Conservation (phyloP, 2,329 filamentous ascomycete genomes). For the Penicillium concentricum region DNA sequence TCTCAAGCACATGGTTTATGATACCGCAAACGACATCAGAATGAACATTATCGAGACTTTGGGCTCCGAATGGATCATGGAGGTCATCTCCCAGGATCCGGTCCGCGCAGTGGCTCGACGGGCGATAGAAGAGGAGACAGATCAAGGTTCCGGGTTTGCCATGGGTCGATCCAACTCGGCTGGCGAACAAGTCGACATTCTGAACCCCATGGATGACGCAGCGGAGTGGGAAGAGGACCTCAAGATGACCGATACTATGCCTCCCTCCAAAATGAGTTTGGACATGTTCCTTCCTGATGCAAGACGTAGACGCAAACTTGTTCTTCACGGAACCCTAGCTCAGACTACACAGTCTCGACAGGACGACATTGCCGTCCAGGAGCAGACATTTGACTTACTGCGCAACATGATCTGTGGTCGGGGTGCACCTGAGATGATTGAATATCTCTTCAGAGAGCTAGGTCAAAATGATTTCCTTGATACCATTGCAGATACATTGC, state of each 20-base stretch:
- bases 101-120: slow-evolving; percentile 29
- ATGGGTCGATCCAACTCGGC: slow-evolving; percentile 60
- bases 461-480: slow-evolving; percentile 77
- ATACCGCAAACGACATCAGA: slow-evolving; percentile 69
- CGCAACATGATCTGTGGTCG: slow-evolving; percentile 78
- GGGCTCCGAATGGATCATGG: slow-evolving; percentile 75
- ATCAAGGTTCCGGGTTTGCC: slow-evolving; percentile 37
- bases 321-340: slow-evolving; percentile 66
- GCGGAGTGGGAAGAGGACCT: slow-evolving; percentile 32
- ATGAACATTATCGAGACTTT: slow-evolving; percentile 75
- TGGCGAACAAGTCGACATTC: slow-evolving; percentile 59
- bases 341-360: slow-evolving; percentile 66
- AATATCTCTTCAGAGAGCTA: slow-evolving; percentile 73
- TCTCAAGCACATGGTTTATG: slow-evolving; percentile 82
- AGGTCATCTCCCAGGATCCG: slow-evolving; percentile 66
- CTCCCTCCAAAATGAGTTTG: slow-evolving; percentile 42
- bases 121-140: slow-evolving; percentile 34
- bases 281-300: slow-evolving; percentile 41
- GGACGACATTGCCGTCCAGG: slow-evolving; percentile 82
- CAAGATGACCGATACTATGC: slow-evolving; percentile 38
- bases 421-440: slow-evolving; percentile 69
- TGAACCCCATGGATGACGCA: slow-evolving; percentile 51
- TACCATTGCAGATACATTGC: slow-evolving; percentile 75
- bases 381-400: slow-evolving; percentile 85
- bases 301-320: slow-evolving; percentile 40